A percentile compares a stretch with the other conserved stretches of the same genome.
Conservation (phyloP, 2,329 filamentous ascomycete species). For the Pleurostoma richardsiae region DNA sequence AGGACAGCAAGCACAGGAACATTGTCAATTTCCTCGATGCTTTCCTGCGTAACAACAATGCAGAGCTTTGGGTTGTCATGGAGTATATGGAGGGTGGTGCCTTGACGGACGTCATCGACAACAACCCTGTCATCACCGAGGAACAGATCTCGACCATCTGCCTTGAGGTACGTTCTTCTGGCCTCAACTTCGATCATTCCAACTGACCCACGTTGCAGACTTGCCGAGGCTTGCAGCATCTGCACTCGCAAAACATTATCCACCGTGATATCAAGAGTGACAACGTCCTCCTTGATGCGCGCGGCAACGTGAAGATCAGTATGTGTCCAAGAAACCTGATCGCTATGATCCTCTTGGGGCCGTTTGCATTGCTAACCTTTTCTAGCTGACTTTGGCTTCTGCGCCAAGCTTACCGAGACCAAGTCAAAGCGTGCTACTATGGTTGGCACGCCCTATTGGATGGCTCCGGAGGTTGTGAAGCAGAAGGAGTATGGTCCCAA, state of each 20-base stretch:
- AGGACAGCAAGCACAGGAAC: constrained; percentile 95
- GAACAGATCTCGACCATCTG: constrained; percentile 98
- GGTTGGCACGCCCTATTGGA: constrained; percentile 99
- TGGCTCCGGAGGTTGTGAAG: constrained; percentile 98
- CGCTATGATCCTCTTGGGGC: background rate
- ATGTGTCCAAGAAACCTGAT: constrained; percentile 32
- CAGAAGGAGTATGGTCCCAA: constrained; percentile 98
- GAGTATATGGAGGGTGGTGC: constrained; percentile 99
- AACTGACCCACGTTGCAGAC: constrained; percentile 52
- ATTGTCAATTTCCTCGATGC: constrained; percentile 99
- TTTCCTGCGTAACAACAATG: constrained; percentile 89
- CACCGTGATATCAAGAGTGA: constrained; percentile 99
- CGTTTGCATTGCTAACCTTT: constrained; percentile 22
- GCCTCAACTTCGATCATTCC: background rate
- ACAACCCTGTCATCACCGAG: constrained; percentile 89
- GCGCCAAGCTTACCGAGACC: constrained; percentile 93
- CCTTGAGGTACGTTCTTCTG: constrained; percentile 66
- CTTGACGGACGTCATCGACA: constrained; percentile 97
- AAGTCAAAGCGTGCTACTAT: constrained; percentile 98
- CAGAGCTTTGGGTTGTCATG: constrained; percentile 99
- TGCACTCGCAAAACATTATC: constrained; percentile 95
- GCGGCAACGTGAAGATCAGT: constrained; percentile 98
- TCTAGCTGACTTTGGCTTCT: constrained; percentile 97
- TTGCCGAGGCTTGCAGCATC: constrained; percentile 88
- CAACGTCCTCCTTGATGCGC: constrained; percentile 90